Evolutionary conservation across 495 filamentous ascomycete genomes (phyloP).

Genomic region (Neurospora sp.): DNA sequence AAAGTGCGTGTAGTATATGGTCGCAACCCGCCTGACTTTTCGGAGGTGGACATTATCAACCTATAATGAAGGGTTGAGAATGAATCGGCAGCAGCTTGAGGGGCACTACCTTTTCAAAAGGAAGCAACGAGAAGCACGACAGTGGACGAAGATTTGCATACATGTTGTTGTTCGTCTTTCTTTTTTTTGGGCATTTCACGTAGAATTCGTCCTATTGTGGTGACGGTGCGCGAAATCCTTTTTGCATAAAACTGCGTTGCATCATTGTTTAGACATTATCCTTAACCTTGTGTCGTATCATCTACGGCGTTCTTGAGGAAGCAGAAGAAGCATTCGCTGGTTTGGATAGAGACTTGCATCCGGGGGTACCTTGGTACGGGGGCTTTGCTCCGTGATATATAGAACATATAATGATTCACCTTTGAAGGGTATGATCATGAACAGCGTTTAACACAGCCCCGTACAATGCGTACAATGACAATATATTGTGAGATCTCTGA

Average conservation of each 20-base stretch:
- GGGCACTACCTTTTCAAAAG: neutral
- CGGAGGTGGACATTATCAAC: slow-evolving; percentile 79
- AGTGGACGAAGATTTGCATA: neutral
- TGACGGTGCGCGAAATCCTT: neutral
- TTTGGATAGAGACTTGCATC: neutral
- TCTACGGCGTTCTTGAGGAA: neutral
- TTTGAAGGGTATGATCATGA: neutral
- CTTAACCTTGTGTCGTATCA: neutral
- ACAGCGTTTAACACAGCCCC: neutral
- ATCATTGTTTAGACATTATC: neutral
- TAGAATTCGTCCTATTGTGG: neutral
- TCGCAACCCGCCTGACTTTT: slow-evolving; percentile 85
- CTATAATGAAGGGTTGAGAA: slow-evolving; percentile 37
- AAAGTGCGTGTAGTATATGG: slow-evolving; percentile 81
- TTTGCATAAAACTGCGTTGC: neutral
- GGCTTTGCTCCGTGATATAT: neutral
- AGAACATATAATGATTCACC: neutral
- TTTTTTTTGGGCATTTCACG: neutral
- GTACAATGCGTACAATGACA: neutral
- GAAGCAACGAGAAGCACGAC: neutral
- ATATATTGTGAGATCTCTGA: neutral
- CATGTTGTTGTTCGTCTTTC: neutral
- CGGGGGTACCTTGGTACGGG: neutral
- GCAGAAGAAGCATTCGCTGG: neutral
- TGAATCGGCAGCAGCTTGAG: neutral